These are phyloP conservation scores for Aspergillus bridgeri DNA, from an alignment of 495 filamentous ascomycete species.

Conservation along the genomic window DNA sequence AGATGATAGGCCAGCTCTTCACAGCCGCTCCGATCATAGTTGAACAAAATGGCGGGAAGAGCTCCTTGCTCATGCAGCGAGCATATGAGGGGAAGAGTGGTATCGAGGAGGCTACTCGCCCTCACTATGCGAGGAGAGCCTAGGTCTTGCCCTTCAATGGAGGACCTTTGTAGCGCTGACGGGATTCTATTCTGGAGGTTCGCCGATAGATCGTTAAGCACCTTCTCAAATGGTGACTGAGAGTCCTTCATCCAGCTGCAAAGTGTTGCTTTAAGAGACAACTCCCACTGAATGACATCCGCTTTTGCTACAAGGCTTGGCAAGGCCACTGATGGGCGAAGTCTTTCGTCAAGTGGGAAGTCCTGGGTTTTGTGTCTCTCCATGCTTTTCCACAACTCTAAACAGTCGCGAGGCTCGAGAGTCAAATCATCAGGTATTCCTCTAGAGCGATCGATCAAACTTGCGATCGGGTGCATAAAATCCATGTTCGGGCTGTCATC, in stretches of 20 bases:
- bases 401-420: constrained; percentile 69
- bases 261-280: constrained; percentile 55
- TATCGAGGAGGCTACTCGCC: constrained; percentile 28
- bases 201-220: constrained; percentile 40
- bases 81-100: constrained; percentile 56
- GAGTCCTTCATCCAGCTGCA: constrained; percentile 55
- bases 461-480: constrained; percentile 67
- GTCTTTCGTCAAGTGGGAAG: constrained; percentile 40
- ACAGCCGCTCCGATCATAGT: constrained; percentile 64
- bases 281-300: constrained; percentile 65
- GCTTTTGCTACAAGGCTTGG: constrained; percentile 50
- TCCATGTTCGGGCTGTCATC: constrained; percentile 48
- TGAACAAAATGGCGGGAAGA: constrained; percentile 73
- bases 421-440: constrained; percentile 62
- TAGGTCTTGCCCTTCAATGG: not conserved
- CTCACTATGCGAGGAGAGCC: not conserved
- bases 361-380: constrained; percentile 41
- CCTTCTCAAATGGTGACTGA: constrained; percentile 58
- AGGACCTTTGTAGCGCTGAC: constrained; percentile 3
- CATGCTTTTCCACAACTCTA: constrained; percentile 61
- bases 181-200: not conserved
- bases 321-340: constrained; percentile 47
- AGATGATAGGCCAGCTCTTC: constrained; percentile 52
- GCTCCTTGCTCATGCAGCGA: constrained; percentile 60
- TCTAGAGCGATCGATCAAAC: constrained; percentile 54